These are phyloP conservation scores for Eutrema yunnanense DNA, from an alignment of 345 rosid genomes.

Conservation along the genomic window DNA sequence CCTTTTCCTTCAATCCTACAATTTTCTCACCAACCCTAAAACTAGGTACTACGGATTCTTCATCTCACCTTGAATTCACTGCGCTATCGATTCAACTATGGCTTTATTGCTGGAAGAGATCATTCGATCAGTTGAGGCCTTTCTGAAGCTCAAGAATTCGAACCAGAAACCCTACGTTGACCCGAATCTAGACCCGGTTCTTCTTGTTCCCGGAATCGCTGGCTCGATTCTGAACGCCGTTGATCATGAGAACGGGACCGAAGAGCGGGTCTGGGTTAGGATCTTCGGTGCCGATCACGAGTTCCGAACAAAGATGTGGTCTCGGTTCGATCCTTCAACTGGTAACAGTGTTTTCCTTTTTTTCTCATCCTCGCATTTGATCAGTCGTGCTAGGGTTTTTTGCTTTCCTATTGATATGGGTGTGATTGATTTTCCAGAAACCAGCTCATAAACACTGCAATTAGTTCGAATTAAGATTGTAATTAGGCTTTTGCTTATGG, in stretches of 20 bases:
- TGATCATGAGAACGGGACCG: conserved; percentile 45
- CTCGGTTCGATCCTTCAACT: conserved; percentile 74
- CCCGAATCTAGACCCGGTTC: conserved; percentile 84
- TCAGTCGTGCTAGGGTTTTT: neutral
- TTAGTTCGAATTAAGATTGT: neutral
- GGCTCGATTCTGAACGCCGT: conserved; percentile 81
- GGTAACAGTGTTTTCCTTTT: conserved; percentile 34
- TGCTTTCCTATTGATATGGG: neutral
- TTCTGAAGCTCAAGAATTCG: conserved; percentile 47
- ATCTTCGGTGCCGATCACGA: conserved; percentile 71
- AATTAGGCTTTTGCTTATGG: neutral
- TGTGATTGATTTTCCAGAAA: neutral
- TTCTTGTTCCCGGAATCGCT: conserved; percentile 86
- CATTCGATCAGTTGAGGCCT: conserved; percentile 62
- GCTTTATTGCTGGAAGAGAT: conserved; percentile 63
- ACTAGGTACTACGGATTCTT: neutral
- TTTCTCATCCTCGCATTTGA: neutral
- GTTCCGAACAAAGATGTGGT: conserved; percentile 87
- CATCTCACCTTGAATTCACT: neutral
- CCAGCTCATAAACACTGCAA: neutral
- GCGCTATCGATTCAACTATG: conserved; percentile 31
- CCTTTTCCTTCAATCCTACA: neutral
- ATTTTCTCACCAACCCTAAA: conserved; percentile 21
- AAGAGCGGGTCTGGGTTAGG: conserved; percentile 89
- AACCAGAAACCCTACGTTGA: conserved; percentile 60